Evolutionary conservation across 2,329 filamentous ascomycete genomes (phyloP).

Genomic region (Thielaviopsis populi): DNA sequence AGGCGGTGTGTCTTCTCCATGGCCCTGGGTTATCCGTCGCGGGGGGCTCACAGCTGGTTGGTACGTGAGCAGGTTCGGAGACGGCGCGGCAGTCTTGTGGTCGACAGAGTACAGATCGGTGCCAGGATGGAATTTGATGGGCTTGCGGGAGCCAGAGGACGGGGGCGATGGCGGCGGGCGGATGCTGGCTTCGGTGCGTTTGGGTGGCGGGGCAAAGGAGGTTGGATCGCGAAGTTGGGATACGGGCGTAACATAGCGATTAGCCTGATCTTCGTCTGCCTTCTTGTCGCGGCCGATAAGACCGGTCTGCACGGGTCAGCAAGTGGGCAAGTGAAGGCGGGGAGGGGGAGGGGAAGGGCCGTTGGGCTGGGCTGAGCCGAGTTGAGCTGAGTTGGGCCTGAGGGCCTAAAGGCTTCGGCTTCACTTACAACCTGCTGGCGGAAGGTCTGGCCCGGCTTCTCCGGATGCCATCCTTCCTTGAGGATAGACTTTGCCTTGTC

Average conservation of each 20-base stretch:
- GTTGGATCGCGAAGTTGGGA: conserved; percentile 58
- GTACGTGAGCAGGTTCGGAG: conserved; percentile 41
- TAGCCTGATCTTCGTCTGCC: conserved; percentile 21
- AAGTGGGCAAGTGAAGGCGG: not conserved
- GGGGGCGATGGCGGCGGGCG: conserved; percentile 21
- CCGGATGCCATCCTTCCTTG: conserved; percentile 16
- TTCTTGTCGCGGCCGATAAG: conserved; percentile 31
- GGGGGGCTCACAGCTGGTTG: conserved; percentile 52
- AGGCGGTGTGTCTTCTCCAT: conserved; percentile 3
- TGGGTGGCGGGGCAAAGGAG: conserved; percentile 69
- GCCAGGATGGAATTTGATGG: conserved; percentile 18
- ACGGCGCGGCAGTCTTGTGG: conserved; percentile 21
- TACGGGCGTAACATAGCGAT: conserved; percentile 43
- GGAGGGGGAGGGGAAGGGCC: not conserved
- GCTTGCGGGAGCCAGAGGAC: conserved; percentile 14
- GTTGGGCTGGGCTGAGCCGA: not conserved
- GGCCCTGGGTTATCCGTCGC: conserved; percentile 19
- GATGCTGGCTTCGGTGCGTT: conserved; percentile 32
- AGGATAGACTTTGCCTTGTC: conserved; percentile 13
- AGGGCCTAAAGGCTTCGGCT: not conserved
- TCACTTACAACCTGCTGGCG: conserved; percentile 25
- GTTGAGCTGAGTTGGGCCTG: not conserved
- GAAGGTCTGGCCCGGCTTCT: conserved; percentile 19
- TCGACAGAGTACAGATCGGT: conserved; percentile 11
- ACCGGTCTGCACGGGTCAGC: conserved; percentile 27